Conservation (phyloP, 352 stramenopile genomes). For the Globisporangium camurandrum region DNA sequence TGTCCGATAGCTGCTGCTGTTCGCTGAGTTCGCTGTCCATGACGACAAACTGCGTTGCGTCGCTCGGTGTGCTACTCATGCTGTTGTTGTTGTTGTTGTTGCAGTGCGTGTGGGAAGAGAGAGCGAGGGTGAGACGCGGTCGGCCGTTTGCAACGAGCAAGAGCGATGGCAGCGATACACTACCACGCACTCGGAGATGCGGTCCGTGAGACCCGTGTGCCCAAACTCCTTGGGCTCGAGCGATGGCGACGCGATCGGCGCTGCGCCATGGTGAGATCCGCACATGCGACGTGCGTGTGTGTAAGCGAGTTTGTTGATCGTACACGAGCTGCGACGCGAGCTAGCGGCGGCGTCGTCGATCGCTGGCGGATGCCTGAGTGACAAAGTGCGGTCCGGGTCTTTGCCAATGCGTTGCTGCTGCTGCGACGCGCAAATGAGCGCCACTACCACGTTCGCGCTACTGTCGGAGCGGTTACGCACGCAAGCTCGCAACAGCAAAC, state of each 20-base stretch:
- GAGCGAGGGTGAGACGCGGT: neutral
- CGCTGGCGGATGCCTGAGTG: too few species aligned
- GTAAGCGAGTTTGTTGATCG: neutral
- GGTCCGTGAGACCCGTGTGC: constrained; percentile 8
- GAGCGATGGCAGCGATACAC: neutral
- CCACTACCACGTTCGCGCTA: too few species aligned
- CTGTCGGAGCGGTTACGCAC: too few species aligned
- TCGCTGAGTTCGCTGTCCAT: constrained; percentile 11
- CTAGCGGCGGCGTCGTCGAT: too few species aligned
- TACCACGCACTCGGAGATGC: constrained; percentile 13
- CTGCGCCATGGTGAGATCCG: neutral
- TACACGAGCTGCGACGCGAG: neutral
- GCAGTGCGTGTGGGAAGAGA: neutral
- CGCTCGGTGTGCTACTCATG: constrained; percentile 11
- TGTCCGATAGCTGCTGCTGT: constrained; percentile 4
- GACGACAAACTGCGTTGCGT: constrained; percentile 12
- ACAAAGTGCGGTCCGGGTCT: too few species aligned
- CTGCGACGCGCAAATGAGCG: too few species aligned
- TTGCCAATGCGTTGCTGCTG: too few species aligned
- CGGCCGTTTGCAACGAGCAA: neutral
- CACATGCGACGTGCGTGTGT: neutral
- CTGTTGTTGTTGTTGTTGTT: too few species aligned
- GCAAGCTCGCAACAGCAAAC: too few species aligned
- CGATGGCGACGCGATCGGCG: neutral
- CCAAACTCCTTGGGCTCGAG: constrained; percentile 3